A percentile compares a stretch with the other conserved stretches of the same genome.
phyloP scores from a whole-genome alignment of 306 rosid genomes.

The Castanea sativa region DNA sequence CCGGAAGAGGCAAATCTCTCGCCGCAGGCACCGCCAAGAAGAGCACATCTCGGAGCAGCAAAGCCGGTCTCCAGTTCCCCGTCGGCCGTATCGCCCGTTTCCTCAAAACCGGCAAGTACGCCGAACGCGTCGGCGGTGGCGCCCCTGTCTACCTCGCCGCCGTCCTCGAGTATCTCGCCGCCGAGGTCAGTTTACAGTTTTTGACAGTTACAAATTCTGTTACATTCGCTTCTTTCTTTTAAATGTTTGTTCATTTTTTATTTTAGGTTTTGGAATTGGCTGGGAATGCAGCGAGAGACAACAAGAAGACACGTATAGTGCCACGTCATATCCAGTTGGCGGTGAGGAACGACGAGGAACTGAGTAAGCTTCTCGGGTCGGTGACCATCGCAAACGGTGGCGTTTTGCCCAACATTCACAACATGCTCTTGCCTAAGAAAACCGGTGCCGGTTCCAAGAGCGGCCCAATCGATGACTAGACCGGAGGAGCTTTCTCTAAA shows the following conservation, averaged over 20 bases:
- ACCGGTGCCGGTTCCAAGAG: not conserved
- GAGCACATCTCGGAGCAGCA: slow-evolving; percentile 26
- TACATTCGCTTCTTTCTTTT: too few relatives aligned
- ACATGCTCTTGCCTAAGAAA: slow-evolving; percentile 3
- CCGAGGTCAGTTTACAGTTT: slow-evolving; percentile 10
- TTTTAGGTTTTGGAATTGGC: slow-evolving; percentile 27
- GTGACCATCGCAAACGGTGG: slow-evolving; percentile 29
- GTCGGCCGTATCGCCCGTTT: slow-evolving; percentile 26
- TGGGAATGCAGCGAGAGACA: slow-evolving; percentile 29
- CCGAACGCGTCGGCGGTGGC: slow-evolving; percentile 22
- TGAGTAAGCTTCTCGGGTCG: slow-evolving; percentile 22
- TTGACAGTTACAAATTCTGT: not conserved
- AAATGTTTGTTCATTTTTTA: not conserved
- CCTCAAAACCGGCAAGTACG: slow-evolving; percentile 24
- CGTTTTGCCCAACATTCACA: slow-evolving; percentile 30
- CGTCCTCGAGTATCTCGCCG: slow-evolving; percentile 30
- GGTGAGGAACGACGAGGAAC: slow-evolving; percentile 24
- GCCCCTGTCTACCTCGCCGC: slow-evolving; percentile 31
- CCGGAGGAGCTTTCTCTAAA: not conserved
- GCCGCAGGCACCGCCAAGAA: slow-evolving; percentile 16
- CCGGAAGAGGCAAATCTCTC: not conserved
- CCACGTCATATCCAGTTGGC: slow-evolving; percentile 32
- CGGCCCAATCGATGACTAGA: not conserved
- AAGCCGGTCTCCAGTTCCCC: slow-evolving; percentile 28
- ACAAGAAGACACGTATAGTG: slow-evolving; percentile 26